Percentiles rank a stretch among this genome's conserved stretches.
Evolutionary conservation across 164 flowering plant genomes (phyloP).

Genomic region (Macadamia integrifolia): DNA sequence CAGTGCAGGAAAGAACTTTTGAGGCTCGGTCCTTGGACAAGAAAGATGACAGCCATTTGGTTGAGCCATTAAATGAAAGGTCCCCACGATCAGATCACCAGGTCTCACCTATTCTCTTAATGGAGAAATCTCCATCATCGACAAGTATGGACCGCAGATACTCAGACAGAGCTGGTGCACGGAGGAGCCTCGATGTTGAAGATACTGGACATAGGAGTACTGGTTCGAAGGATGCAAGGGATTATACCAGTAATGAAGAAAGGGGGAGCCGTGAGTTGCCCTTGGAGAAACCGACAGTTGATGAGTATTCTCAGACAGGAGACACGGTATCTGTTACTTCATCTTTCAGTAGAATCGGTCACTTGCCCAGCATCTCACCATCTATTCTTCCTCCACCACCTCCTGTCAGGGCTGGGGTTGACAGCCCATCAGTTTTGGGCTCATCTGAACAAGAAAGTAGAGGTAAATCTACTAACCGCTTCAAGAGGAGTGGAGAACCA

Average conservation of each 20-base stretch:
- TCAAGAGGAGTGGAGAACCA: slow-evolving; percentile 54
- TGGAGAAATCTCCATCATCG: slow-evolving; percentile 69
- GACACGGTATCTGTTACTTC: slow-evolving; percentile 40
- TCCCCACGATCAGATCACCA: slow-evolving; percentile 39
- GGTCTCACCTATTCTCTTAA: slow-evolving; percentile 40
- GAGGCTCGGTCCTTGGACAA: slow-evolving; percentile 36
- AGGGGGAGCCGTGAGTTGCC: slow-evolving; percentile 43
- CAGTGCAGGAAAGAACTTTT: slow-evolving; percentile 24
- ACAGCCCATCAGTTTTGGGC: slow-evolving; percentile 42
- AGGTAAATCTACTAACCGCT: slow-evolving; percentile 37
- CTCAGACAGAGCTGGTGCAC: slow-evolving; percentile 31
- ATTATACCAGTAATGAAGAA: slow-evolving; percentile 40
- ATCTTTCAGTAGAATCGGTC: slow-evolving; percentile 31
- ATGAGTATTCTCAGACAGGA: slow-evolving; percentile 42
- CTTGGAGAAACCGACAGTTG: slow-evolving; percentile 31
- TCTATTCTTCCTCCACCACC: slow-evolving; percentile 47
- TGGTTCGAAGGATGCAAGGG: slow-evolving; percentile 48
- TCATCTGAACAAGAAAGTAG: slow-evolving; percentile 55
- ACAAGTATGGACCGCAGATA: slow-evolving; percentile 49
- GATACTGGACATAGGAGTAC: slow-evolving; percentile 51
- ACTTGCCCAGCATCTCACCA: slow-evolving; percentile 32
- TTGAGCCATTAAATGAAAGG: slow-evolving; percentile 43
- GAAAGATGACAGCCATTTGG: slow-evolving; percentile 34
- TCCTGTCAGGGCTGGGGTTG: slow-evolving; percentile 40
- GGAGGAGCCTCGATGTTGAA: slow-evolving; percentile 57